phyloP scores from a whole-genome alignment of 2,329 filamentous ascomycete genomes.

The Escovopsis weberi region DNA sequence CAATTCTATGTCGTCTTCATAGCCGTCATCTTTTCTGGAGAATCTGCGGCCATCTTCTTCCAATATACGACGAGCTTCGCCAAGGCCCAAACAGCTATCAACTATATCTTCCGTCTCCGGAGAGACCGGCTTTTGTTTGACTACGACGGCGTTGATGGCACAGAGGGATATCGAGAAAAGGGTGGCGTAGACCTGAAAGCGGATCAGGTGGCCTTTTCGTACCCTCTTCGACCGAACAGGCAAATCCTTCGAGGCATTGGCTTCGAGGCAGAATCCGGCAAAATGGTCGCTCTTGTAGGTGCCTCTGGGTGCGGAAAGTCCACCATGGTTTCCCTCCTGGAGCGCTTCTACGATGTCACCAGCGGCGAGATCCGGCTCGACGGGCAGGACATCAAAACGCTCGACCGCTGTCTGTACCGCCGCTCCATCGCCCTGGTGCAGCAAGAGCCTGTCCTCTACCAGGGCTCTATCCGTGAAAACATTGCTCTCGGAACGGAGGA shows the following conservation, averaged over 20 bases:
- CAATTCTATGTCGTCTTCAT: constrained; percentile 39
- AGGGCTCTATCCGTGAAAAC: constrained; percentile 41
- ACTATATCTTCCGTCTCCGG: constrained; percentile 32
- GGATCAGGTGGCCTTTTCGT: constrained; percentile 40
- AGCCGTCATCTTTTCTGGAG: constrained; percentile 30
- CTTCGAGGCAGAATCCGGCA: constrained; percentile 27
- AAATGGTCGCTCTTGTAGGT: constrained; percentile 41
- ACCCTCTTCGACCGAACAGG: constrained; percentile 28
- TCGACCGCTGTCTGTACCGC: constrained; percentile 18
- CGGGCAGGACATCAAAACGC: constrained; percentile 15
- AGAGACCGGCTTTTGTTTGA: constrained; percentile 17
- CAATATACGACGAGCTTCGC: constrained; percentile 37
- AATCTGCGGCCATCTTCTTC: constrained; percentile 28
- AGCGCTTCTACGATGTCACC: constrained; percentile 28
- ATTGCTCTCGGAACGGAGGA: constrained; percentile 32
- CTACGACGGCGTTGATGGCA: constrained; percentile 9
- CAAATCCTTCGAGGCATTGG: constrained; percentile 24
- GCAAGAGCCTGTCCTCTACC: constrained; percentile 27
- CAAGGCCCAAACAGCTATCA: constrained; percentile 31
- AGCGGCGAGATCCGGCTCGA: constrained; percentile 17
- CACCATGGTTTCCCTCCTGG: constrained; percentile 38
- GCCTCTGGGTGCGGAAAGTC: constrained; percentile 46
- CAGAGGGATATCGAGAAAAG: not conserved
- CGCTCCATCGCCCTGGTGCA: constrained; percentile 24
- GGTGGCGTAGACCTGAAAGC: constrained; percentile 28